Conservation (phyloP, 495 filamentous ascomycete genomes). For the Jackrogersella minutella region DNA sequence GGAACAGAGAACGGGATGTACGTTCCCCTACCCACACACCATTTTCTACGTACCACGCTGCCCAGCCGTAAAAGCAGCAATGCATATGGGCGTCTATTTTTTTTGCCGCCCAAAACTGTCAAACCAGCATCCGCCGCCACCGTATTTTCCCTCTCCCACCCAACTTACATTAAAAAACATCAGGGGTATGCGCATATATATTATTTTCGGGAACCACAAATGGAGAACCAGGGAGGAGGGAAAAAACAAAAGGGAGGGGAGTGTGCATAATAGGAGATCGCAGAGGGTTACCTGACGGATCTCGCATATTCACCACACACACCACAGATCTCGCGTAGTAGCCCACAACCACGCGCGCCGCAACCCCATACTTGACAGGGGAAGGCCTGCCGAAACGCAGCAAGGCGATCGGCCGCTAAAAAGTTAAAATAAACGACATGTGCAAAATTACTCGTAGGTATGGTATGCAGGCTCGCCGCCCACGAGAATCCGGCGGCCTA, state of each 20-base stretch:
- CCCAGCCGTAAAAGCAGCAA: constrained; percentile 44
- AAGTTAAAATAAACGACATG: constrained; percentile 46
- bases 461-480: constrained; percentile 12
- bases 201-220: constrained; percentile 34
- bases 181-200: constrained; percentile 39
- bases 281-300: constrained; percentile 32
- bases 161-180: constrained; percentile 20
- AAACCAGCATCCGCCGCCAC: constrained; percentile 30
- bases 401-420: constrained; percentile 42
- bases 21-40: constrained; percentile 39
- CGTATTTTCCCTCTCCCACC: constrained; percentile 27
- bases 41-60: constrained; percentile 36
- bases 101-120: constrained; percentile 38
- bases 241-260: constrained; percentile 33
- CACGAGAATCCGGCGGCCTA: not conserved
- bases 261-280: constrained; percentile 44
- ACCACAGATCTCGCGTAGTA: constrained; percentile 35
- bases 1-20: constrained; percentile 38
- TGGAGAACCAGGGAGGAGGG: not conserved
- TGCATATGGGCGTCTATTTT: constrained; percentile 34
- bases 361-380: constrained; percentile 11
- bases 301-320: constrained; percentile 39
- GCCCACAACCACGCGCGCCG: constrained; percentile 2
- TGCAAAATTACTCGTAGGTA: constrained; percentile 31
- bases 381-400: constrained; percentile 5